Evolutionary conservation across 1,139 yeast species (phyloP), one percentile per base, ranked within the genome.

Genomic region (Saccharomyces pastorianus): DNA sequence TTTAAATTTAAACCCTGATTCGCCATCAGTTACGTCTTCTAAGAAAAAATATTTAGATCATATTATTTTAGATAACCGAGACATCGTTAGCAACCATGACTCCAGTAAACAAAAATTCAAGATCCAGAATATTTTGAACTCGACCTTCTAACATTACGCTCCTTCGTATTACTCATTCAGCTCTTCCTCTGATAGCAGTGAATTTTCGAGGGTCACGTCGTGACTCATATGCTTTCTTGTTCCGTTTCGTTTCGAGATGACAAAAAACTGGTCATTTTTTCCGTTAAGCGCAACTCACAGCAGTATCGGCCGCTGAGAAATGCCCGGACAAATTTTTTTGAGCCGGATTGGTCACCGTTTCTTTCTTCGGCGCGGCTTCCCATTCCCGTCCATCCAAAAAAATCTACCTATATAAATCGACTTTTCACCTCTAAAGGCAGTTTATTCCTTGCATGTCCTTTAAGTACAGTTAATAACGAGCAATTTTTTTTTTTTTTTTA

Each of bases 391-490:
- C 28, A 42, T 42, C 27, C 23, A 32, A 32, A 48, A 48, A 48
- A 48, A 26, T 20, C 23, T 29, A 46, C 31, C 48, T 26, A 46
- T 25, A 26, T 46, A 26, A 27, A 26, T 25, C 41, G 20, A 38
- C 44, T 38, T 38, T 38, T 47, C 13, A 32, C 48, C 51, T 38
- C 48, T 42, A 49, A 49, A 25, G 51, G 51, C 25, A 49, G 51
- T 49, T 42, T 20, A 49, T 49, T 41, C 51, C 51, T 20, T 44
- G 44, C 20, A 49, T 59, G 61, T 56, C 61, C 65, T 52, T 59
- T 63, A 64, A 63, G 66, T 62, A 61, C 65, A 63, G 60, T 55
- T 60, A 55, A 63, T 59, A 60, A 62, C 67, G 66, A 64, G 54
- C 56, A 56, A 49, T 17, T 59, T 53, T 23, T 13, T n/a, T 29